A percentile compares a stretch with the other conserved stretches of the same genome.
Evolutionary conservation across 225 moss, liverwort and hornwort species (phyloP).

Genomic region (Climacium dendroides): DNA sequence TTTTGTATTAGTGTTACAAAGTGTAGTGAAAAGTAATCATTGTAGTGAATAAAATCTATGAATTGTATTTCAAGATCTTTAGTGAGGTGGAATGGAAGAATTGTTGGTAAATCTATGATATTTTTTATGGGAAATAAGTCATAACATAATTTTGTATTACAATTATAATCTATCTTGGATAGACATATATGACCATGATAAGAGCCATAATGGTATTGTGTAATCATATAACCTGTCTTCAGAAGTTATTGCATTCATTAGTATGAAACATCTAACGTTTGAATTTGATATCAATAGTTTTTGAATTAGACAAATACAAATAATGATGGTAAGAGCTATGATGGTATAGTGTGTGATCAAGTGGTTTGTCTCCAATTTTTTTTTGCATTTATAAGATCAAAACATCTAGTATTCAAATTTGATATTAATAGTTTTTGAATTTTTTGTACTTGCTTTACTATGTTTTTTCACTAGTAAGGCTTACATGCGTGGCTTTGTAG

Average conservation of each 20-base stretch:
- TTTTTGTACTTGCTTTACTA: not conserved
- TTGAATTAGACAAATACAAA: not conserved
- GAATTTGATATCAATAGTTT: not conserved
- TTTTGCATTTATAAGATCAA: not conserved
- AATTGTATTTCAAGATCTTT: not conserved
- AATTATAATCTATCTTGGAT: not conserved
- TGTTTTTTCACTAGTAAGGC: not conserved
- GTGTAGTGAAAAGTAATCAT: not conserved
- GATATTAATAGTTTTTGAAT: not conserved
- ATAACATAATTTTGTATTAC: not conserved
- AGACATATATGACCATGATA: not conserved
- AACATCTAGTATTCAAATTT: not conserved
- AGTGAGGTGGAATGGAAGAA: rapidly evolving
- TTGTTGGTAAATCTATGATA: not conserved
- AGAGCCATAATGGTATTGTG: not conserved
- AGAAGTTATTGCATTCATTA: not conserved
- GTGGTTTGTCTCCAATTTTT: too few species aligned
- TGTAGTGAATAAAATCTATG: not conserved
- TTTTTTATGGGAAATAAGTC: rapidly evolving
- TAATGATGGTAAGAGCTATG: rapidly evolving
- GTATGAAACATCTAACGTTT: not conserved
- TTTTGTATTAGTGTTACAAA: not conserved
- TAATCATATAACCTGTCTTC: not conserved
- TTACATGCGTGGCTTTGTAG: not conserved
- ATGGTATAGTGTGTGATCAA: not conserved